These are phyloP conservation scores for Mortierella polycephala DNA, from an alignment of 371 early-diverging fungal species.

Conservation along the genomic window DNA sequence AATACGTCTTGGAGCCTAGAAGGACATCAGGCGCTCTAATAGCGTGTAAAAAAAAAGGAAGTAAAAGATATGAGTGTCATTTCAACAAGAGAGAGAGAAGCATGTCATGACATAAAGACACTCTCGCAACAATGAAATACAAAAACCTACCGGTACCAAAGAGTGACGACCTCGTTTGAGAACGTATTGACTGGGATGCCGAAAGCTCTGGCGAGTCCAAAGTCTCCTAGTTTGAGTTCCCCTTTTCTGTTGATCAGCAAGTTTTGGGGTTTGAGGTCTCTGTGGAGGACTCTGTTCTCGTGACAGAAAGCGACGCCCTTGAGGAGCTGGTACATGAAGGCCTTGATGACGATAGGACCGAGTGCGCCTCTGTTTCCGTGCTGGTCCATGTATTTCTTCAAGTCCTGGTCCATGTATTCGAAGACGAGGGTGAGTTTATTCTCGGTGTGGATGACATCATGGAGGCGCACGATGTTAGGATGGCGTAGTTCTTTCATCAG, in stretches of 20 bases:
- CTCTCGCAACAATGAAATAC: background rate
- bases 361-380: slow-evolving; percentile 77
- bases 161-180: slow-evolving; percentile 98
- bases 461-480: slow-evolving; percentile 89
- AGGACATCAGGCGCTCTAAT: slow-evolving; percentile 96
- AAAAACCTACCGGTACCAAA: slow-evolving; percentile 76
- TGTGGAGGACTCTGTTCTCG: slow-evolving; percentile 93
- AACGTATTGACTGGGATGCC: slow-evolving; percentile 97
- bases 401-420: slow-evolving; percentile 98
- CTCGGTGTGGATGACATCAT: slow-evolving; percentile 99
- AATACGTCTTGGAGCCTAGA: slow-evolving; percentile 94
- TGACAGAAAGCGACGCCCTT: slow-evolving; percentile 95
- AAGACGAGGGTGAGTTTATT: slow-evolving; percentile 98
- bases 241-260: slow-evolving; percentile 89
- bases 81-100: too few relatives aligned
- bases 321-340: slow-evolving; percentile 90
- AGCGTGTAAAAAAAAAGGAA: background rate
- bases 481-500: slow-evolving; percentile 95
- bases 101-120: too few relatives aligned
- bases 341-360: slow-evolving; percentile 75
- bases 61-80: too few relatives aligned
- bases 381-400: slow-evolving; percentile 95
- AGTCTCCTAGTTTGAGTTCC: slow-evolving; percentile 94
- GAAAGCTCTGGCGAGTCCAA: slow-evolving; percentile 96
- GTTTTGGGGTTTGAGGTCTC: slow-evolving; percentile 98